Percentiles rank a stretch among this genome's conserved stretches.
phyloP scores from a whole-genome alignment of 192 early-diverging fungal genomes.

The Chytriomyces sp. region DNA sequence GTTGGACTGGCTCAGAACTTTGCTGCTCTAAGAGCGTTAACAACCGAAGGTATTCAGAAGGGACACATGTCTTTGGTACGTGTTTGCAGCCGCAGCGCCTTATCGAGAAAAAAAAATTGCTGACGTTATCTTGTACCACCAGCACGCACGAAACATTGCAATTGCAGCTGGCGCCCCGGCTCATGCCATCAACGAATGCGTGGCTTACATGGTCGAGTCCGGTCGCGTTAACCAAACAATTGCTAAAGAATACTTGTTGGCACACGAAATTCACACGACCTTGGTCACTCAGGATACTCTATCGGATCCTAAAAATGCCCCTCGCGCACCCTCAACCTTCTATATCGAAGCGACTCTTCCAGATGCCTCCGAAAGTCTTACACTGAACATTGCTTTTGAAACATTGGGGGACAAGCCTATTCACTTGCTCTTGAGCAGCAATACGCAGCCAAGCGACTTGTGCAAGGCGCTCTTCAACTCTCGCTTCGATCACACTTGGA shows the following conservation, averaged over 20 bases:
- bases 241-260: slow-evolving; percentile 63
- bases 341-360: slow-evolving; percentile 46
- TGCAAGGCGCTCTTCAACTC: slow-evolving; percentile 51
- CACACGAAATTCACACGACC: slow-evolving; percentile 52
- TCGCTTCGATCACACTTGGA: slow-evolving; percentile 52
- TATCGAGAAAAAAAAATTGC: background rate
- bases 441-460: slow-evolving; percentile 33
- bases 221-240: slow-evolving; percentile 64
- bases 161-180: slow-evolving; percentile 74
- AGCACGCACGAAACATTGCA: slow-evolving; percentile 48
- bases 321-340: slow-evolving; percentile 49
- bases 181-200: slow-evolving; percentile 68
- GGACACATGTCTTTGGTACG: slow-evolving; percentile 66
- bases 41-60: slow-evolving; percentile 76
- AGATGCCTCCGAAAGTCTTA: slow-evolving; percentile 38
- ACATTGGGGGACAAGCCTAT: slow-evolving; percentile 53
- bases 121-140: background rate
- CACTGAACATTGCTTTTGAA: slow-evolving; percentile 62
- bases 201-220: slow-evolving; percentile 71
- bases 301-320: slow-evolving; percentile 9
- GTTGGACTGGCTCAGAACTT: slow-evolving; percentile 81
- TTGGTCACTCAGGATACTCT: slow-evolving; percentile 17
- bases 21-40: slow-evolving; percentile 73
- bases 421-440: slow-evolving; percentile 41
- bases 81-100: background rate